Conservation (phyloP, 176 grass and related monocot genomes). For the Rhynchospora breviuscula region DNA sequence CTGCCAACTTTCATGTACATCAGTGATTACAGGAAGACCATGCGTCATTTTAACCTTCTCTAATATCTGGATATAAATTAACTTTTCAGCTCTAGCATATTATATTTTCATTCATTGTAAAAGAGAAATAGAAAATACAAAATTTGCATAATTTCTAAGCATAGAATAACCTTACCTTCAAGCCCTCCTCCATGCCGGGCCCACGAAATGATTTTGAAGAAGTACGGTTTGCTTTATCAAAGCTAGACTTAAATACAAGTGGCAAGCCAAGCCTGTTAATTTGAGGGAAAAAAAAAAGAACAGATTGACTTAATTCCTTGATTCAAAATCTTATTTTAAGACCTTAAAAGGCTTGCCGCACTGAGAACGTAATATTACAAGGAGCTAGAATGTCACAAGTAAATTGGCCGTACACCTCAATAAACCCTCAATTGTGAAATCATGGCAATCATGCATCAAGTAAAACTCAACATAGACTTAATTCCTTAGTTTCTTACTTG, state of each 20-base stretch:
- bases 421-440: neutral
- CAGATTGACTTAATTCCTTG: neutral
- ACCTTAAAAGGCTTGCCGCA: neutral
- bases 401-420: neutral
- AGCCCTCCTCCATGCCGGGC: constrained; percentile 81
- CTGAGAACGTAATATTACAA: neutral
- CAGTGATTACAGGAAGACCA: constrained; percentile 83
- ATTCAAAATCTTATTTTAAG: neutral
- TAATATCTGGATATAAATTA: constrained; percentile 57
- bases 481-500: constrained; percentile 39
- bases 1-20: constrained; percentile 92
- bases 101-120: neutral
- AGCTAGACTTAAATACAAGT: constrained; percentile 92
- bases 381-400: neutral
- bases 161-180: constrained; percentile 39
- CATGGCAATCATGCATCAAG: neutral
- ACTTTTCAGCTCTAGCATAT: constrained; percentile 4
- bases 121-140: neutral
- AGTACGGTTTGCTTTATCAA: constrained; percentile 96
- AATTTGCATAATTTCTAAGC: neutral
- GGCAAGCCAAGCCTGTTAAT: constrained; percentile 61
- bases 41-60: constrained; percentile 83
- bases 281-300: neutral
- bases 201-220: constrained; percentile 91
- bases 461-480: neutral